Evolutionary conservation across 306 rosid genomes (phyloP).

Genomic region (Vicia sativa): DNA sequence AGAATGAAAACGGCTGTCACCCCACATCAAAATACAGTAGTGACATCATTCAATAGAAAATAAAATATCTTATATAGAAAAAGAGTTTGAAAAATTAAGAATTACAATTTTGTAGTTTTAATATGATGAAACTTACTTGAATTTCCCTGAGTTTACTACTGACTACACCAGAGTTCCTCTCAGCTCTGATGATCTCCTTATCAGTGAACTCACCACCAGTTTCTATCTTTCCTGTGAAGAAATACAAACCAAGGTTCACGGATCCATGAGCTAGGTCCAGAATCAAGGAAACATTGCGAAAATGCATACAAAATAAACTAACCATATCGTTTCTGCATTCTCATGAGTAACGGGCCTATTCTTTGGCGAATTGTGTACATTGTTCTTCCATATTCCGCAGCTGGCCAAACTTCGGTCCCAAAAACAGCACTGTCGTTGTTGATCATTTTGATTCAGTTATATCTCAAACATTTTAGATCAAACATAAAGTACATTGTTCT

Average conservation of each 20-base stretch:
- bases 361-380: conserved; percentile 97
- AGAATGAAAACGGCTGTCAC: conserved; percentile 27
- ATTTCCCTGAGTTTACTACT: conserved; percentile 92
- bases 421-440: conserved; percentile 87
- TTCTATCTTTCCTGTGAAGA: conserved; percentile 67
- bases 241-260: conserved; percentile 24
- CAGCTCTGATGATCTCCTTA: conserved; percentile 94
- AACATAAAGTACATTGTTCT: no score
- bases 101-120: conserved; percentile 35
- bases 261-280: conserved; percentile 15
- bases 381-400: conserved; percentile 97
- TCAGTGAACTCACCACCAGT: conserved; percentile 67
- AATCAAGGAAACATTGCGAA: not conserved
- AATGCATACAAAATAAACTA: conserved; percentile 45
- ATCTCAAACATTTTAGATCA: conserved; percentile 5
- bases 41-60: conserved; percentile 14
- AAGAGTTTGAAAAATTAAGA: conserved; percentile 27
- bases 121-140: conserved; percentile 67
- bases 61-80: conserved; percentile 25
- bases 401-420: conserved; percentile 97
- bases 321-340: conserved; percentile 90
- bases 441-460: conserved; percentile 40
- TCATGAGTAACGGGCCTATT: conserved; percentile 87
- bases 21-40: conserved; percentile 19
- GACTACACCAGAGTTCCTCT: conserved; percentile 87